Percentiles rank a stretch among this genome's conserved stretches.
phyloP scores from a whole-genome alignment of 306 rosid genomes.

The Pyrus bretschneideri region DNA sequence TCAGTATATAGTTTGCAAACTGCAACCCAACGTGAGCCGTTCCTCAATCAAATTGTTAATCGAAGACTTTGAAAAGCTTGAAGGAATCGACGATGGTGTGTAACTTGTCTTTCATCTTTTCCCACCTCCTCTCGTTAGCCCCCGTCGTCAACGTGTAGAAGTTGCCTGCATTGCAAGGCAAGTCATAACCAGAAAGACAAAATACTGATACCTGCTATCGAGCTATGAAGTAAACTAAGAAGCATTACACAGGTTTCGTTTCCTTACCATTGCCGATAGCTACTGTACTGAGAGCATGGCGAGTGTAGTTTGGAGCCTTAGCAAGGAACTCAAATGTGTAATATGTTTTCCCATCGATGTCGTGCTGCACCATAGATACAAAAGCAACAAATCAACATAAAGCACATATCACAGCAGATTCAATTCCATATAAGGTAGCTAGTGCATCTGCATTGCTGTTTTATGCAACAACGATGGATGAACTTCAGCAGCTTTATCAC shows the following conservation, averaged over 20 bases:
- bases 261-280: conserved; percentile 72
- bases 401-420: not conserved
- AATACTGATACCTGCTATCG: not conserved
- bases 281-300: conserved; percentile 85
- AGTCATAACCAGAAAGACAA: not conserved
- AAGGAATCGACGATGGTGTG: conserved; percentile 70
- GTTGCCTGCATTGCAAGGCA: conserved; percentile 54
- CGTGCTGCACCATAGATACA: conserved; percentile 50
- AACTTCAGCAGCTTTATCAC: not conserved
- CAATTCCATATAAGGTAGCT: not conserved
- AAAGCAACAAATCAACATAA: conserved; percentile 6
- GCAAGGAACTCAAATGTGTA: conserved; percentile 83
- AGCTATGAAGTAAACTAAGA: not conserved
- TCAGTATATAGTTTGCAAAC: not conserved
- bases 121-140: conserved; percentile 94
- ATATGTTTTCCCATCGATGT: conserved; percentile 68
- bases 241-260: not conserved
- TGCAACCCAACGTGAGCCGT: not conserved
- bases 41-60: not conserved
- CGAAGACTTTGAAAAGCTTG: conserved; percentile 45
- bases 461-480: not conserved
- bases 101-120: conserved; percentile 83
- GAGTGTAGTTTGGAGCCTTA: conserved; percentile 88
- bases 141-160: conserved; percentile 88
- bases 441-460: not conserved